Conservation (phyloP, 495 filamentous ascomycete genomes). For the Chaetomium fimeti region DNA sequence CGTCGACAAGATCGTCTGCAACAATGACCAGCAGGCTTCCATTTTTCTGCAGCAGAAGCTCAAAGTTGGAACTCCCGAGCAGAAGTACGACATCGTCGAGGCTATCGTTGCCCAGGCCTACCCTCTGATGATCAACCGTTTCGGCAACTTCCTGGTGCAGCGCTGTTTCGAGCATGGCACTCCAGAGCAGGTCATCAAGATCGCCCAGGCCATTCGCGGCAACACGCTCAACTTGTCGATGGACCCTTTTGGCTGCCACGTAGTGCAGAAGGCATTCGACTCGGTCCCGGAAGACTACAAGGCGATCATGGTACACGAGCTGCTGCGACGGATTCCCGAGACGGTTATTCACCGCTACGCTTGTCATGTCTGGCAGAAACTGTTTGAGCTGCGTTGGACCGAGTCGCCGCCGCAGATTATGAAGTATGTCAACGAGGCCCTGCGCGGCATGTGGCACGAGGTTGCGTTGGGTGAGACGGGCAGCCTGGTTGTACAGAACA, state of each 20-base stretch:
- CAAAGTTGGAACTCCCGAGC: conserved; percentile 90
- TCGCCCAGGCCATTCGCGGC: conserved; percentile 91
- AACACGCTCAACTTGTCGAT: conserved; percentile 93
- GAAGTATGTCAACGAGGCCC: conserved; percentile 94
- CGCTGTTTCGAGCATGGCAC: conserved; percentile 99
- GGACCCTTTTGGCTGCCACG: conserved; percentile 98
- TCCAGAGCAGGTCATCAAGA: conserved; percentile 88
- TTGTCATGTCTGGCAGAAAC: conserved; percentile 99
- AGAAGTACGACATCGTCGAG: conserved; percentile 95
- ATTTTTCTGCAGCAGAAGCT: conserved; percentile 99
- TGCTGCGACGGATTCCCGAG: conserved; percentile 92
- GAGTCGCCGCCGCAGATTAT: conserved; percentile 96
- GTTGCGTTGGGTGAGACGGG: conserved; percentile 96
- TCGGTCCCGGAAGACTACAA: conserved; percentile 97
- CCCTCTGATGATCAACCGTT: conserved; percentile 93
- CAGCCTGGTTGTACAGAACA: conserved; percentile 97
- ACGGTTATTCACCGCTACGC: conserved; percentile 98
- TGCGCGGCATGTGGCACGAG: conserved; percentile 98
- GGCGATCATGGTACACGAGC: conserved; percentile 94
- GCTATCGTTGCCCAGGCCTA: conserved; percentile 96
- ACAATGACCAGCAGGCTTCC: conserved; percentile 97
- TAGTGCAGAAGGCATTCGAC: conserved; percentile 97
- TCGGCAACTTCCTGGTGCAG: conserved; percentile 97
- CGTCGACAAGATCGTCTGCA: conserved; percentile 98
- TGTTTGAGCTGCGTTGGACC: conserved; percentile 97